Percentiles rank a stretch among this genome's conserved stretches.
These are phyloP conservation scores for Aspergillus tanneri DNA, from an alignment of 2,329 filamentous ascomycete genomes.

Conservation along the genomic window DNA sequence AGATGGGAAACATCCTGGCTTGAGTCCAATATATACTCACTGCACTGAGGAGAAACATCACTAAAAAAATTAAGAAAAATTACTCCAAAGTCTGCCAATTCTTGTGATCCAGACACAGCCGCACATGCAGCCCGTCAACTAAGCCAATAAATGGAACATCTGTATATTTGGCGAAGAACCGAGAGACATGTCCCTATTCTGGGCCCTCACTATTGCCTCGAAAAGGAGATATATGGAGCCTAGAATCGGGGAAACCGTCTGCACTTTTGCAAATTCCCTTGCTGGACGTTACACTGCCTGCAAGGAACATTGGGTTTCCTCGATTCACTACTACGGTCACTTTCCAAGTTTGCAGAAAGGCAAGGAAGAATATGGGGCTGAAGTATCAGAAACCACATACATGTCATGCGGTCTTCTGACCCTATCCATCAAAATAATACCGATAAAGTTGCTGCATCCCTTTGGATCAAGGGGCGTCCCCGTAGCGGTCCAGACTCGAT, in stretches of 20 bases:
- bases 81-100: neutral
- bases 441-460: neutral
- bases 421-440: neutral
- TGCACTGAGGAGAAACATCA: neutral
- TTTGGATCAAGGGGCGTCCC: neutral
- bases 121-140: neutral
- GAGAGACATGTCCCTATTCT: neutral
- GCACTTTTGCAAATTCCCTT: conserved; percentile 8
- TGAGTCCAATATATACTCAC: conserved; percentile 3
- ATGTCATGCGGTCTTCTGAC: neutral
- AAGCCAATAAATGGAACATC: conserved; percentile 1
- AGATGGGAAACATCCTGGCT: neutral
- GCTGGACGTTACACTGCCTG: conserved; percentile 3
- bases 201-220: neutral
- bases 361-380: neutral
- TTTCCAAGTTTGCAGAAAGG: neutral
- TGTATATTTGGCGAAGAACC: conserved; percentile 3
- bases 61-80: too few species aligned
- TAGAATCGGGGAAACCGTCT: conserved; percentile 1
- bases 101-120: neutral
- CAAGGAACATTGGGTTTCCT: conserved; percentile 1
- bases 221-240: conserved; percentile 1
- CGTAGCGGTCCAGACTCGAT: neutral
- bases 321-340: conserved; percentile 4
- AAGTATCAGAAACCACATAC: neutral